A percentile compares a stretch with the other conserved stretches of the same genome.
These are phyloP conservation scores for Trichoderma cornu-damae DNA, from an alignment of 2,329 filamentous ascomycete genomes.

Conservation along the genomic window DNA sequence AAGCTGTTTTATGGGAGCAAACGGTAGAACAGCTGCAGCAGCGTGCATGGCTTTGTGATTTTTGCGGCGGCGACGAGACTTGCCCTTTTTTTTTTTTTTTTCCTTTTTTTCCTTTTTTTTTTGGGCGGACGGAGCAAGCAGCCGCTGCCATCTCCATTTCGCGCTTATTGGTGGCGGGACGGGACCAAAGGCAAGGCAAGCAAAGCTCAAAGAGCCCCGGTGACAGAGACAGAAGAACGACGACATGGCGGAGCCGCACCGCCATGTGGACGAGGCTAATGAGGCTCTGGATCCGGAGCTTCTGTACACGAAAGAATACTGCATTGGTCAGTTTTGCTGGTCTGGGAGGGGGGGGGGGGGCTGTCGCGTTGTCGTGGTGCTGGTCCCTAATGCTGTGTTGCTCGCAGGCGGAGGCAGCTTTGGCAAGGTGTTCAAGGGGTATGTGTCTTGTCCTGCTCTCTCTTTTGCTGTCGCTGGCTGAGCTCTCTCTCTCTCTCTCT, in stretches of 20 bases:
- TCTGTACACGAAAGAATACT: slow-evolving; percentile 88
- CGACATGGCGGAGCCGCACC: slow-evolving; percentile 46
- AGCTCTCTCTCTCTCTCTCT: not conserved
- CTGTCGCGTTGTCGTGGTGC: not conserved
- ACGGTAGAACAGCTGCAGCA: not conserved
- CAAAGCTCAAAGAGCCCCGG: not conserved
- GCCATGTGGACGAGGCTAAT: slow-evolving; percentile 43
- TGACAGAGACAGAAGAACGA: not conserved
- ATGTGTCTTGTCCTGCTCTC: not conserved
- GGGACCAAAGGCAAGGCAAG: not conserved
- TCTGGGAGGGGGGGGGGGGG: not conserved
- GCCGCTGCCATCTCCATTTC: slow-evolving; percentile 2
- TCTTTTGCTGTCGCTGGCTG: not conserved
- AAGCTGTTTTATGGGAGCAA: not conserved
- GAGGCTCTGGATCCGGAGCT: slow-evolving; percentile 72
- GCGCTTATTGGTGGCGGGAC: not conserved
- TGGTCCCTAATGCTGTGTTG: slow-evolving; percentile 20
- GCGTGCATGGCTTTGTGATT: slow-evolving; percentile 7
- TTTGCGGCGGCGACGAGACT: not conserved
- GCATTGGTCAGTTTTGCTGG: slow-evolving; percentile 60
- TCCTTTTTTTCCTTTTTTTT: too few species aligned
- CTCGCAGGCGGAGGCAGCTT: slow-evolving; percentile 84
- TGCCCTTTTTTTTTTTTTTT: too few species aligned
- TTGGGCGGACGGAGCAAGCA: not conserved
- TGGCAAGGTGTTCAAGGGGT: slow-evolving; percentile 98